A percentile compares a stretch with the other conserved stretches of the same genome.
Evolutionary conservation across 192 early-diverging fungal species (phyloP).

Genomic region (Pilaira anomala): DNA sequence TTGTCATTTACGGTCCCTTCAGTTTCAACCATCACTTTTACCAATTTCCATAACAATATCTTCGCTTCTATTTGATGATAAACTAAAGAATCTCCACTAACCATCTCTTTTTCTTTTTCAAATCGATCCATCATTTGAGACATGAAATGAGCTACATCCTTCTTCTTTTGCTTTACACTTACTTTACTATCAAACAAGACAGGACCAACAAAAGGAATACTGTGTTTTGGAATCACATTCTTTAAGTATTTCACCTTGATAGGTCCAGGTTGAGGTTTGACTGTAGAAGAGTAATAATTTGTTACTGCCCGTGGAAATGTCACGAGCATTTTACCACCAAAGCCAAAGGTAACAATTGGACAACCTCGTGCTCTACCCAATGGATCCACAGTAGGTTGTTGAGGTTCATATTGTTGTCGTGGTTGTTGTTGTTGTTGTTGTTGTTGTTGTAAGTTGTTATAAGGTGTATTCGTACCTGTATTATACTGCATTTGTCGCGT

Average conservation of each 20-base stretch:
- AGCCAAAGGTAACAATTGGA: slow-evolving; percentile 70
- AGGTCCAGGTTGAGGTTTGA: slow-evolving; percentile 14
- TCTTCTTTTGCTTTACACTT: slow-evolving; percentile 44
- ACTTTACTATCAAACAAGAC: slow-evolving; percentile 54
- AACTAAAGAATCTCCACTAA: slow-evolving; percentile 2
- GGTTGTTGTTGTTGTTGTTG: neutral
- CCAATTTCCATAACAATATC: slow-evolving; percentile 56
- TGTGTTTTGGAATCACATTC: slow-evolving; percentile 27
- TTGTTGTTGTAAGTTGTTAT: neutral
- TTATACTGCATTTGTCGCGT: neutral
- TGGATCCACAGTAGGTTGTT: slow-evolving; percentile 27
- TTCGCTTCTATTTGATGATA: slow-evolving; percentile 12
- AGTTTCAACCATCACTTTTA: slow-evolving; percentile 60
- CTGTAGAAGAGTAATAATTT: slow-evolving; percentile 41
- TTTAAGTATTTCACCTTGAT: slow-evolving; percentile 50
- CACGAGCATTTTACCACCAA: slow-evolving; percentile 66
- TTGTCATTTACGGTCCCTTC: slow-evolving; percentile 58
- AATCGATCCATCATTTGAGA: slow-evolving; percentile 31
- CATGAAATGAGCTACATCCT: slow-evolving; percentile 44
- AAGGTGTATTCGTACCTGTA: too few relatives aligned
- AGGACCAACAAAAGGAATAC: slow-evolving; percentile 49
- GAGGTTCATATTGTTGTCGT: neutral
- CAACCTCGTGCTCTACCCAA: slow-evolving; percentile 45
- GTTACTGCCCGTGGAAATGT: slow-evolving; percentile 61
- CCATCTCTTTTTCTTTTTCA: slow-evolving; percentile 6